phyloP scores from a whole-genome alignment of 2,329 filamentous ascomycete genomes.

The Penicillium sp. region DNA sequence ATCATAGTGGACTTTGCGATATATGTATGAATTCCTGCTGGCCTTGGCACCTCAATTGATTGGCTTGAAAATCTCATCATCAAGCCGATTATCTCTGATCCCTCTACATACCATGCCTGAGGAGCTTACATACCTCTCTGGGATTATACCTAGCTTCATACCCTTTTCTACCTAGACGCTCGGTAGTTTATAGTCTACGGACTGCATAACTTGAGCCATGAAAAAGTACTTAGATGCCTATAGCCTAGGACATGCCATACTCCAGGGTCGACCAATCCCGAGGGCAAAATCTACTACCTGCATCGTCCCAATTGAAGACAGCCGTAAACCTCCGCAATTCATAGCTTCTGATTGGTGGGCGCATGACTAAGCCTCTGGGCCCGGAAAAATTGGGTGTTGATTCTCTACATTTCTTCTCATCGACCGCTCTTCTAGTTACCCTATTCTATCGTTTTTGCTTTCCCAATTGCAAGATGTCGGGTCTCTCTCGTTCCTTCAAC shows the following conservation, averaged over 20 bases:
- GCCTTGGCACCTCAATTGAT: not conserved
- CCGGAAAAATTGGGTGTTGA: constrained; percentile 38
- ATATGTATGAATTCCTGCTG: not conserved
- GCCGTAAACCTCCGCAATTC: constrained; percentile 8
- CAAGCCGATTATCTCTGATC: not conserved
- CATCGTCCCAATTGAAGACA: not conserved
- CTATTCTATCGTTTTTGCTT: constrained; percentile 29
- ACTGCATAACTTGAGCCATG: not conserved
- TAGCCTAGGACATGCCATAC: not conserved
- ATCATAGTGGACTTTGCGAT: not conserved
- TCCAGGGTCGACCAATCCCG: not conserved
- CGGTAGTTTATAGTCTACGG: not conserved
- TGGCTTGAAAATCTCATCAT: not conserved
- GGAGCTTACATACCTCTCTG: no score
- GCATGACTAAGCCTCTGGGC: constrained; percentile 38
- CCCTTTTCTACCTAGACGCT: not conserved
- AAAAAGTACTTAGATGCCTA: not conserved
- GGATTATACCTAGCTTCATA: no score
- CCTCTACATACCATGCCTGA: no score
- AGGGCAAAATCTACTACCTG: not conserved
- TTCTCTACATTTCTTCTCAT: constrained; percentile 24
- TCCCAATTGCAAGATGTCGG: constrained; percentile 66
- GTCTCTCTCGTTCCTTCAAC: constrained; percentile 72
- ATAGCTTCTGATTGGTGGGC: constrained; percentile 30
- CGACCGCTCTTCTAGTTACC: constrained; percentile 27